phyloP scores from a whole-genome alignment of 2,329 filamentous ascomycete genomes.

The Scleromitrula shiraiana region DNA sequence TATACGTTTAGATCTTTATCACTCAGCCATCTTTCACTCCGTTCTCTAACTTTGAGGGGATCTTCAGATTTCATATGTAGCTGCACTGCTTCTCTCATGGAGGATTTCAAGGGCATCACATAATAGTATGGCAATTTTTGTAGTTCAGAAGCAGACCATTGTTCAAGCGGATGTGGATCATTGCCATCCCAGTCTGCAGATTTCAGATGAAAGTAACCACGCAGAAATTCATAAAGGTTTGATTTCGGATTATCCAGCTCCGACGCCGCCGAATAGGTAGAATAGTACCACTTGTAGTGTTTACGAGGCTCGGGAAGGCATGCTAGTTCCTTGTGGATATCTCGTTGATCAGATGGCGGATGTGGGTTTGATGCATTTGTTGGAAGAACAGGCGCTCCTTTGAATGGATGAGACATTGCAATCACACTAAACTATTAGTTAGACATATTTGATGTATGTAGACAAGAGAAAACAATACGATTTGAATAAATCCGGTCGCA shows the following conservation, averaged over 20 bases:
- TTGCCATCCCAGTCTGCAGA: constrained; percentile 52
- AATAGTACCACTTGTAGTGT: constrained; percentile 64
- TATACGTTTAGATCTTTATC: constrained; percentile 53
- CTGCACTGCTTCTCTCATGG: constrained; percentile 52
- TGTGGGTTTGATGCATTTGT: constrained; percentile 26
- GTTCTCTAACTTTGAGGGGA: constrained; percentile 32
- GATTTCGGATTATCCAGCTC: constrained; percentile 42
- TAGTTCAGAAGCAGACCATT: constrained; percentile 50
- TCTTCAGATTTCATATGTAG: constrained; percentile 49
- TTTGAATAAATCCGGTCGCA: constrained; percentile 56
- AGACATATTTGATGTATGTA: background rate
- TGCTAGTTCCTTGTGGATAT: constrained; percentile 50
- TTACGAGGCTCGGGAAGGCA: constrained; percentile 49
- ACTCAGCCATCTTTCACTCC: constrained; percentile 42
- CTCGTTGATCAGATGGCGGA: constrained; percentile 21
- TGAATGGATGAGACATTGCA: constrained; percentile 59
- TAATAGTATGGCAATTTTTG: constrained; percentile 59
- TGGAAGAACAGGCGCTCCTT: constrained; percentile 29
- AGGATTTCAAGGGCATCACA: constrained; percentile 50
- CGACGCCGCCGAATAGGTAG: constrained; percentile 37
- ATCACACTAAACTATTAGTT: constrained; percentile 34
- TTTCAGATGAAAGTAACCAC: constrained; percentile 63
- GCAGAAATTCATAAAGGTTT: constrained; percentile 50
- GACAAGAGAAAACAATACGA: constrained; percentile 26
- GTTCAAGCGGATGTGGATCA: constrained; percentile 42